Conservation (phyloP, 2,329 filamentous ascomycete genomes). For the Fonsecaea multimorphosa region DNA sequence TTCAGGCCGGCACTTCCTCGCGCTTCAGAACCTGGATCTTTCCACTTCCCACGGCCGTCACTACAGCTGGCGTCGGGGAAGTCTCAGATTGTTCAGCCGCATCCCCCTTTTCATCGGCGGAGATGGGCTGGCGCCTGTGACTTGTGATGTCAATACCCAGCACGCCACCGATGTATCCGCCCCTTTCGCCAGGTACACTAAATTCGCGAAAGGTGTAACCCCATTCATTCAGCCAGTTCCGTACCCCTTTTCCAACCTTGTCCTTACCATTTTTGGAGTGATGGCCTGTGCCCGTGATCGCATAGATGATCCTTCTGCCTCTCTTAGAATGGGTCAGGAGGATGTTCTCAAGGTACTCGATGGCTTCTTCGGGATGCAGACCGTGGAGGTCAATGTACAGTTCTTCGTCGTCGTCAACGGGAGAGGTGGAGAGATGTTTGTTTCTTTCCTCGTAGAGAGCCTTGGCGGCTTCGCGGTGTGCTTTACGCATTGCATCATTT, state of each 20-base stretch:
- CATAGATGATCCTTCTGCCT: slow-evolving; percentile 77
- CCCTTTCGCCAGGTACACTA: slow-evolving; percentile 91
- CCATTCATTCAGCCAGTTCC: slow-evolving; percentile 92
- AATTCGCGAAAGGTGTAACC: slow-evolving; percentile 96
- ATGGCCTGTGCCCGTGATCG: slow-evolving; percentile 94
- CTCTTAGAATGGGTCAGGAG: slow-evolving; percentile 80
- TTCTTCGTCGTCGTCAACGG: slow-evolving; percentile 64
- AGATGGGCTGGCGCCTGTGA: slow-evolving; percentile 56
- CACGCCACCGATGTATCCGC: slow-evolving; percentile 71
- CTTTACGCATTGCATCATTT: slow-evolving; percentile 96
- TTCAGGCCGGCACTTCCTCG: slow-evolving; percentile 45
- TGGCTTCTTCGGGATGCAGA: slow-evolving; percentile 97
- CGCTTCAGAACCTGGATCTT: slow-evolving; percentile 56
- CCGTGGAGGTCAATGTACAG: slow-evolving; percentile 96
- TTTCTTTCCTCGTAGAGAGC: slow-evolving; percentile 95
- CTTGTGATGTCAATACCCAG: slow-evolving; percentile 68
- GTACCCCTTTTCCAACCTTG: slow-evolving; percentile 93
- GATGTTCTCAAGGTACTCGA: slow-evolving; percentile 88
- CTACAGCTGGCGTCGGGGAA: slow-evolving; percentile 41
- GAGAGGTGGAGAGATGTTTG: slow-evolving; percentile 61
- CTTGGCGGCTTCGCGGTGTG: slow-evolving; percentile 89
- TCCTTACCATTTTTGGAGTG: slow-evolving; percentile 99
- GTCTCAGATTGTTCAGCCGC: slow-evolving; percentile 36
- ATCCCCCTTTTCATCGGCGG: slow-evolving; percentile 41
- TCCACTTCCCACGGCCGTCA: slow-evolving; percentile 42